phyloP scores from a whole-genome alignment of 2,329 filamentous ascomycete species.

The Colletotrichum liaoningense region DNA sequence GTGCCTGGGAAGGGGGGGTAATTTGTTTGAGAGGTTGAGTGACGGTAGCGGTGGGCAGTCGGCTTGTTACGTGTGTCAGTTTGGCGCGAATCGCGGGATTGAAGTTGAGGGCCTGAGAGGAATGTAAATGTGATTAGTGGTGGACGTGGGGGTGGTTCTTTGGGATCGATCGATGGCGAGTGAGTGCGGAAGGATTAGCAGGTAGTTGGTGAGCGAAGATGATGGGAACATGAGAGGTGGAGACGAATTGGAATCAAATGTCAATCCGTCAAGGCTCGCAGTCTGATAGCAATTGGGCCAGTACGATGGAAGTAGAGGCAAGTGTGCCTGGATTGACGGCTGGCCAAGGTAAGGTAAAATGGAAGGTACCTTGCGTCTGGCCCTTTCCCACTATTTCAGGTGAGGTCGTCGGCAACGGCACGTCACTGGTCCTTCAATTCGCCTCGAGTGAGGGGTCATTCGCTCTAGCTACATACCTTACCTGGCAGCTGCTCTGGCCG shows the following conservation, averaged over 20 bases:
- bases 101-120: not conserved
- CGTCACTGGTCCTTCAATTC: not conserved
- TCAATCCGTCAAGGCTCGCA: no score
- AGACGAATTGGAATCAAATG: no score
- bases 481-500: not conserved
- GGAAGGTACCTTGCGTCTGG: not conserved
- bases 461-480: not conserved
- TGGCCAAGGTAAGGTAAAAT: not conserved
- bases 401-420: not conserved
- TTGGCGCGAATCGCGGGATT: not conserved
- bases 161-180: not conserved
- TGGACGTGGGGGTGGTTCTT: not conserved
- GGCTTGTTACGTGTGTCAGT: not conserved
- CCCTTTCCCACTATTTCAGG: conserved; percentile 19
- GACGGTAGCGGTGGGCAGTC: conserved; percentile 14
- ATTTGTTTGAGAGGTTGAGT: not conserved
- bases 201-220: not conserved
- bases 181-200: not conserved
- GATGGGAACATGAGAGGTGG: no score
- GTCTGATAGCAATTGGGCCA: no score
- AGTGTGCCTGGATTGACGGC: not conserved
- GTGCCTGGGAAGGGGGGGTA: not conserved
- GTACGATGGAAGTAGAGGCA: not conserved
- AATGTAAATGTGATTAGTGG: not conserved
- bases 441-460: not conserved